These are phyloP conservation scores for Orobanche coerulescens DNA, from an alignment of 257 asterid genomes.

Conservation along the genomic window DNA sequence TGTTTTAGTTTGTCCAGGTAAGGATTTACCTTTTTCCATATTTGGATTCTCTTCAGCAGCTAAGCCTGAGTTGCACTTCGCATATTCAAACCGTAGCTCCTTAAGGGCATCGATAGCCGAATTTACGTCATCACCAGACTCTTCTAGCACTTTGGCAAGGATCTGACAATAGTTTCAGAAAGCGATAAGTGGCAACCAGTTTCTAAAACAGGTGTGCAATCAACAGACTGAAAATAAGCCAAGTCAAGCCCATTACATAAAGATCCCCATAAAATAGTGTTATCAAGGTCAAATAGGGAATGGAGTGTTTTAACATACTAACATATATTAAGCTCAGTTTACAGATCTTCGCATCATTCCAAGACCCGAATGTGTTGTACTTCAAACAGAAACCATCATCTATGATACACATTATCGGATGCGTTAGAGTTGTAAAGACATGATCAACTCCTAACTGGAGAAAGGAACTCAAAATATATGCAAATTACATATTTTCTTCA, in stretches of 20 bases:
- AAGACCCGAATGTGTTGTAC: neutral
- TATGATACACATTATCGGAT: neutral
- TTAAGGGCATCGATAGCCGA: conserved; percentile 47
- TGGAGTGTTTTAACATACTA: neutral
- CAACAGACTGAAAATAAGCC: conserved; percentile 3
- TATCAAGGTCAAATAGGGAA: neutral
- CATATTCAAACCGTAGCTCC: conserved; percentile 35
- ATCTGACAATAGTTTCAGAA: conserved; percentile 29
- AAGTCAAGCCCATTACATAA: conserved; percentile 11
- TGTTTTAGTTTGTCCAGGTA: neutral
- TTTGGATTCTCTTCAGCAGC: conserved; percentile 27
- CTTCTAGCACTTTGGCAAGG: conserved; percentile 45
- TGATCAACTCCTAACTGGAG: neutral
- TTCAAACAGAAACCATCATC: neutral
- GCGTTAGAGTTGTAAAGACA: neutral
- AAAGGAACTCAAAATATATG: neutral
- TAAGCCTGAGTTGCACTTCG: conserved; percentile 25
- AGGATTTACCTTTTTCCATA: conserved; percentile 31
- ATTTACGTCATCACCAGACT: conserved; percentile 43
- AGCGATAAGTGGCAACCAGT: conserved; percentile 6
- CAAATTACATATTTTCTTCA: neutral
- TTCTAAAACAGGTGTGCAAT: neutral
- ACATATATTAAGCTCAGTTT: neutral
- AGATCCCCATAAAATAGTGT: neutral
- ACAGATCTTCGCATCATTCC: neutral